Evolutionary conservation across 257 asterid species (phyloP).

Genomic region (Avicennia marina): DNA sequence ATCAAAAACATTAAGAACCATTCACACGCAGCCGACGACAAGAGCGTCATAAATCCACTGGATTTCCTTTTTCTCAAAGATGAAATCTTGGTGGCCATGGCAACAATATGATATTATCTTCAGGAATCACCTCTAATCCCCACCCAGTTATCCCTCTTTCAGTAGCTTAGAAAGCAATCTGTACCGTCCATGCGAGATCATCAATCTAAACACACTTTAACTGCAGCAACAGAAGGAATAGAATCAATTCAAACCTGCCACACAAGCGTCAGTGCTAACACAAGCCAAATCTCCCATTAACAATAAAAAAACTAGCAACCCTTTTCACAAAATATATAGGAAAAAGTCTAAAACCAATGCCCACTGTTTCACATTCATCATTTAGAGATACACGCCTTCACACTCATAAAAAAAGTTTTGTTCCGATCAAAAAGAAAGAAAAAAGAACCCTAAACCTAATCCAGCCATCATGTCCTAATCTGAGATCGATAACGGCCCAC

Average conservation of each 20-base stretch:
- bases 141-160: slow-evolving; percentile 22
- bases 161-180: slow-evolving; percentile 11
- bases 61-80: slow-evolving; percentile 31
- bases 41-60: slow-evolving; percentile 41
- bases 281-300: too few species aligned
- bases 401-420: not conserved
- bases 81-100: slow-evolving; percentile 54
- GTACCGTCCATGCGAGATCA: slow-evolving; percentile 1
- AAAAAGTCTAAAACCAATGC: too few species aligned
- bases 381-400: not conserved
- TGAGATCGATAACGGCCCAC: not conserved
- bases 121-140: slow-evolving; percentile 32
- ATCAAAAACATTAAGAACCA: slow-evolving; percentile 79
- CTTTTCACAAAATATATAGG: too few species aligned
- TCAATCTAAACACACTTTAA: slow-evolving; percentile 1
- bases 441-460: slow-evolving; percentile 20
- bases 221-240: not conserved
- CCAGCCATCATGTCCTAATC: not conserved
- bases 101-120: slow-evolving; percentile 18
- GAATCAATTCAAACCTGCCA: too few species aligned
- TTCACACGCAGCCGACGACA: slow-evolving; percentile 83
- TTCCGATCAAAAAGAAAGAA: too few species aligned
- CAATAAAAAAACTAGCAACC: too few species aligned
- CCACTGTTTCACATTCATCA: too few species aligned
- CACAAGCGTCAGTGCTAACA: too few species aligned